phyloP scores from a whole-genome alignment of 768 basidiomycete genomes.

The Mycena sanguinolenta region DNA sequence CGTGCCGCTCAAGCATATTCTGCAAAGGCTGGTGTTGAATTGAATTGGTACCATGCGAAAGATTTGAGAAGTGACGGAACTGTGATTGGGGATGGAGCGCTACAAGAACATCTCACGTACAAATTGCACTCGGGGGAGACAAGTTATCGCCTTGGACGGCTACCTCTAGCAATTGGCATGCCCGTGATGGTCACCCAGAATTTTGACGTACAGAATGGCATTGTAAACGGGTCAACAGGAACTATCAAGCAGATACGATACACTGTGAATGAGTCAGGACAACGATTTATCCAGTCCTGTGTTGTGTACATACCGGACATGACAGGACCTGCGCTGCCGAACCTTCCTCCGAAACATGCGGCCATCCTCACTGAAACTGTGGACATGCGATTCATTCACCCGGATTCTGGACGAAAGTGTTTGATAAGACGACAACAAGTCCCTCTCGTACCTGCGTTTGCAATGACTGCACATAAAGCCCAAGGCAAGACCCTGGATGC shows the following conservation, averaged over 20 bases:
- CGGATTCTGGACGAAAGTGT: conserved; percentile 8
- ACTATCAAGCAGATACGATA: conserved; percentile 15
- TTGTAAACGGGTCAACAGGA: conserved; percentile 14
- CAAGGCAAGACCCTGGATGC: conserved; percentile 2
- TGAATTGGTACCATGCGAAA: conserved; percentile 32
- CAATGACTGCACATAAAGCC: conserved; percentile 19
- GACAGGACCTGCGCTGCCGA: conserved; percentile 1
- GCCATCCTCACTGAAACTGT: conserved; percentile 13
- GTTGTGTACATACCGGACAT: conserved; percentile 23
- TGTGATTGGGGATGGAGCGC: conserved; percentile 38
- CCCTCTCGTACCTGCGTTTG: conserved; percentile 5
- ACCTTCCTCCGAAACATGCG: conserved; percentile 19
- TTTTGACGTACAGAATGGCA: conserved; percentile 51
- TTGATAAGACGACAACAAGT: conserved; percentile 3
- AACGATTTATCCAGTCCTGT: neutral
- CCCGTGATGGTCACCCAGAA: conserved; percentile 54
- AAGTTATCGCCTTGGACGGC: conserved; percentile 38
- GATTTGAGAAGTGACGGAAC: conserved; percentile 38
- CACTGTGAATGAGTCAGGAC: neutral
- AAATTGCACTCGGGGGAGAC: neutral
- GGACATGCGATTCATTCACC: conserved; percentile 14
- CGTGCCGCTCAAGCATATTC: neutral
- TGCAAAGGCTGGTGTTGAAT: neutral
- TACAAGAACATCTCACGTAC: neutral
- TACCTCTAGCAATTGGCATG: conserved; percentile 56